A percentile compares a stretch with the other conserved stretches of the same genome.
Evolutionary conservation across 345 rosid species (phyloP).

Genomic region (Jatropha curcas): DNA sequence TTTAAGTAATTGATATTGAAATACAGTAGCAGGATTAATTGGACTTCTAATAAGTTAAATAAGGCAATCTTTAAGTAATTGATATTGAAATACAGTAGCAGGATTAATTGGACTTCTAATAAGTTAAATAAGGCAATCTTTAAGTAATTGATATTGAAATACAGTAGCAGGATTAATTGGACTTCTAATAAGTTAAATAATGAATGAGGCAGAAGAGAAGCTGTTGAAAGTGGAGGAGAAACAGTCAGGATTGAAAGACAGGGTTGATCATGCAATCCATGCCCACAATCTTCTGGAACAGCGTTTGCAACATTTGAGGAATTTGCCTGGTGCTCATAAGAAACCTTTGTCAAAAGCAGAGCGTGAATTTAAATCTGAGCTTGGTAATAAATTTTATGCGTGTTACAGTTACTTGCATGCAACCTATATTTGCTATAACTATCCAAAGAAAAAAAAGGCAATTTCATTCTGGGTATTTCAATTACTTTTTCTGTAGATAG

Average conservation of each 20-base stretch:
- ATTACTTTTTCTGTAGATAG: neutral
- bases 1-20: too few relatives aligned
- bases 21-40: too few relatives aligned
- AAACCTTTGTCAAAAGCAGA: conserved; percentile 92
- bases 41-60: too few relatives aligned
- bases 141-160: neutral
- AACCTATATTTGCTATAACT: neutral
- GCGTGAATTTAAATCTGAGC: conserved; percentile 73
- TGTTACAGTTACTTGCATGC: neutral
- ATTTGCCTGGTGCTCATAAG: conserved; percentile 70
- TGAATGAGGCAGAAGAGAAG: conserved; percentile 60
- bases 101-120: conserved; percentile 11
- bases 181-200: conserved; percentile 6
- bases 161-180: conserved; percentile 5
- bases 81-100: neutral
- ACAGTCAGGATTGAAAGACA: conserved; percentile 58
- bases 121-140: conserved; percentile 2
- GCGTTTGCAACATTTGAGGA: conserved; percentile 61
- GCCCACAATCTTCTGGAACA: conserved; percentile 56
- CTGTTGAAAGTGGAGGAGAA: conserved; percentile 64
- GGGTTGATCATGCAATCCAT: conserved; percentile 47
- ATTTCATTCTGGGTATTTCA: neutral
- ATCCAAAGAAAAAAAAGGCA: neutral
- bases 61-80: neutral
- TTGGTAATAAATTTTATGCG: conserved; percentile 49